Percentiles rank a stretch among this genome's conserved stretches.
Conservation (phyloP, 1,284 basidiomycete species). For the Cutaneotrichosporon cutaneum region DNA sequence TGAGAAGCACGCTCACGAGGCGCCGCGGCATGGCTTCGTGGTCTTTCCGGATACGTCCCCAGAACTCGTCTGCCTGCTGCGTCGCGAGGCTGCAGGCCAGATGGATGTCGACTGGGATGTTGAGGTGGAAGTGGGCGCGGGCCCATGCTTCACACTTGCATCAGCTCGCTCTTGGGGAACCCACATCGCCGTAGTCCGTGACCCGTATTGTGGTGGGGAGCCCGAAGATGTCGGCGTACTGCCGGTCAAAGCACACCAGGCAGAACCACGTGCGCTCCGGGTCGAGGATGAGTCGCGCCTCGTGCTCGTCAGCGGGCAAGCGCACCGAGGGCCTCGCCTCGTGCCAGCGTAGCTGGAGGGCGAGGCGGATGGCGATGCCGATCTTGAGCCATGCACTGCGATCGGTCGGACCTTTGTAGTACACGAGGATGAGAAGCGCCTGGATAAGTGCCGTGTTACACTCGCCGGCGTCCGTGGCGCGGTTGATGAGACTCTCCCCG, state of each 20-base stretch:
- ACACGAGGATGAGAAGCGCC: slow-evolving; percentile 19
- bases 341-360: slow-evolving; percentile 14
- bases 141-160: neutral
- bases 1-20: neutral
- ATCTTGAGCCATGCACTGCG: slow-evolving; percentile 28
- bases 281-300: slow-evolving; percentile 11
- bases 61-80: neutral
- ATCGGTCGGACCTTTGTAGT: slow-evolving; percentile 25
- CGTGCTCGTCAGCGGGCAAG: slow-evolving; percentile 9
- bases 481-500: slow-evolving; percentile 14
- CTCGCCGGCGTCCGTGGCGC: slow-evolving; percentile 13
- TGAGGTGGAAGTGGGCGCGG: neutral
- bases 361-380: slow-evolving; percentile 24
- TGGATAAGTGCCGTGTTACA: slow-evolving; percentile 13
- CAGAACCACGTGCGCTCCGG: slow-evolving; percentile 19
- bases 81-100: neutral
- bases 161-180: neutral
- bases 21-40: neutral
- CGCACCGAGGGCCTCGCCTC: neutral
- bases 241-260: neutral
- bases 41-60: neutral
- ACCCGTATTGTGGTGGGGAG: slow-evolving; percentile 14
- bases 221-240: slow-evolving; percentile 17
- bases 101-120: neutral
- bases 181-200: slow-evolving; percentile 7